Evolutionary conservation across 2,329 filamentous ascomycete genomes (phyloP), one percentile per base, ranked within the genome.

Genomic region (Clonostachys rhizophaga): DNA sequence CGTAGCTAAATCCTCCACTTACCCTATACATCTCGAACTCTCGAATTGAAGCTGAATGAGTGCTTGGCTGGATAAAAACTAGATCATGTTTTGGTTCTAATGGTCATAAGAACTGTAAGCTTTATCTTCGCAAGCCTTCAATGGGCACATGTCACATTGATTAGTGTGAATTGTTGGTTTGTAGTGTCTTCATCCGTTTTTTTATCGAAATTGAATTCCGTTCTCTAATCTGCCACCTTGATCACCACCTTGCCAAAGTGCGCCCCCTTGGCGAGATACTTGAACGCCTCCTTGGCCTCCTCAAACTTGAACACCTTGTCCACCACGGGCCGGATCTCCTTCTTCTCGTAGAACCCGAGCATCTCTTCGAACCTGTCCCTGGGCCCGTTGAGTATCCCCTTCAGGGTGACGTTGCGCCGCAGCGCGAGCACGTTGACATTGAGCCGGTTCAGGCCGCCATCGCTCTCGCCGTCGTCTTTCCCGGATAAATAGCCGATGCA

Each of bases 351-450:
- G 42, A 75, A 73, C 34, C 42, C 47, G 36, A 73, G 52, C 74
- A 81, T 78, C 61, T 81, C 78, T 60, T 78, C 73, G 48, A 81
- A 72, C 40, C 70, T 61, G 43, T 74, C 69, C 47, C 62, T 58
- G 10, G 83, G 81, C 0, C 83, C 84, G 58, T 86, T 85, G 30
- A 86, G 55, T 7, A 86, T 75, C 0, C 84, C 71, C 55, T 72
- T 72, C 44, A 76, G 58, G 34, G 72, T 75, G 13, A 72, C 69
- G 50, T 74, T 75, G 49, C 68, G 58, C 47, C 67, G 52, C 51
- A 74, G 51, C n/a, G 72, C 72, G 47, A 76, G 64, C 30, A 86
- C 63, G 54, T 86, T 86, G 13, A 83, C 75, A 52, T 84, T 83
- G 8, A 76, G 66, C 41, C 78, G 60, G 59, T 81, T 77, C 50